Conservation (phyloP, 2,329 filamentous ascomycete genomes). For the Sporothrix curviconia region DNA sequence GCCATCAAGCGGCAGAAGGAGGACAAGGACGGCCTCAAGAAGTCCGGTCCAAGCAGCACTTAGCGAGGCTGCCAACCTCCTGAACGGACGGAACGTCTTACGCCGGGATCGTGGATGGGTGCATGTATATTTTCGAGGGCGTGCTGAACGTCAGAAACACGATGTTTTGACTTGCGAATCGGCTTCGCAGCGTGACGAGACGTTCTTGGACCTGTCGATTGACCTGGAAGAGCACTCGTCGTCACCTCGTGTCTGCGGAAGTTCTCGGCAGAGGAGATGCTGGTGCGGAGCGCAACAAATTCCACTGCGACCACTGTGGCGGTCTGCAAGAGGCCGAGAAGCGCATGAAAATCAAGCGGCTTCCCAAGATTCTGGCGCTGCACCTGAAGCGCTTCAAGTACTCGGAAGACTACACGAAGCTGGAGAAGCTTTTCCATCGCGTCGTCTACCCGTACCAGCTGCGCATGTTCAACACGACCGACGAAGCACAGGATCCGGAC, state of each 20-base stretch:
- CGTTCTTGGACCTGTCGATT: constrained; percentile 91
- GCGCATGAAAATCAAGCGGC: constrained; percentile 95
- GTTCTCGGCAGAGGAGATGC: constrained; percentile 96
- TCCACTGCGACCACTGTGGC: constrained; percentile 95
- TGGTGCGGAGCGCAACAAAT: constrained; percentile 98
- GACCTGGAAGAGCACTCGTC: constrained; percentile 89
- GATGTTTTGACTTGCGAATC: constrained; percentile 95
- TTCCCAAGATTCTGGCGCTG: constrained; percentile 84
- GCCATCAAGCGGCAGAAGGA: constrained; percentile 53
- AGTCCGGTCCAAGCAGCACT: constrained; percentile 45
- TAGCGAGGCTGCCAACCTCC: constrained; percentile 21
- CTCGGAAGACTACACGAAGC: constrained; percentile 84
- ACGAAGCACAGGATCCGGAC: constrained; percentile 89
- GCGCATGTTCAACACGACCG: constrained; percentile 93
- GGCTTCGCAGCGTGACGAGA: constrained; percentile 88
- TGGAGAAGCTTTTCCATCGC: constrained; percentile 94
- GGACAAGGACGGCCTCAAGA: constrained; percentile 38
- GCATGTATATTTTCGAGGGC: constrained; percentile 93
- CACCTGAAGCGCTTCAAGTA: constrained; percentile 98
- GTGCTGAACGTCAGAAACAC: constrained; percentile 91
- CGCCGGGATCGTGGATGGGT: constrained; percentile 78
- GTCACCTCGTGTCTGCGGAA: constrained; percentile 92
- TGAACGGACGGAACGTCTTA: constrained; percentile 39
- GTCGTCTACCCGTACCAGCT: constrained; percentile 97
- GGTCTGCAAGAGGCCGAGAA: constrained; percentile 97